Evolutionary conservation across 2,329 filamentous ascomycete genomes (phyloP).

Genomic region (Sporothrix globosa): DNA sequence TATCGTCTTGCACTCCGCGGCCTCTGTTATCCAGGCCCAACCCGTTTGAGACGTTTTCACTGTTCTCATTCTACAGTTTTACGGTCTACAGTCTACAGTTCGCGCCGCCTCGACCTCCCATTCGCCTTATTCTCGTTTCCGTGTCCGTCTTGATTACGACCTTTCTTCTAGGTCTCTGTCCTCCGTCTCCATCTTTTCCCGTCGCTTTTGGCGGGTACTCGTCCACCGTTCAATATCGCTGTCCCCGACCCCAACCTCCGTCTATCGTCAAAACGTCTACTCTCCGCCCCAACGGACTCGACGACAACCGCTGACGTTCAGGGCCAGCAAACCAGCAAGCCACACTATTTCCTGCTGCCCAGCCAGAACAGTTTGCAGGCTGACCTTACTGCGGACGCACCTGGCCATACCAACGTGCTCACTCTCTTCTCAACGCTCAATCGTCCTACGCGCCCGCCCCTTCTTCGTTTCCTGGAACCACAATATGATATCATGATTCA

Average conservation of each 20-base stretch:
- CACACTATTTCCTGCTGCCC: too few species aligned
- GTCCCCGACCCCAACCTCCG: constrained; percentile 12
- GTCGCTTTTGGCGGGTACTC: constrained; percentile 8
- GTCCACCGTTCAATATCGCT: neutral
- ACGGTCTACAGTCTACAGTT: neutral
- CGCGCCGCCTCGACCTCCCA: constrained; percentile 10
- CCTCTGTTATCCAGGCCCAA: constrained; percentile 16
- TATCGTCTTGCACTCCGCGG: constrained; percentile 10
- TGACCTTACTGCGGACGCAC: neutral
- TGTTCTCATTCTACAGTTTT: neutral
- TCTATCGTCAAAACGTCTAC: constrained; percentile 12
- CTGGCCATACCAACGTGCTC: neutral
- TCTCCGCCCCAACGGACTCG: neutral
- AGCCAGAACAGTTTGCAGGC: neutral
- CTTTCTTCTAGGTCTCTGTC: neutral
- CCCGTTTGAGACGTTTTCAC: constrained; percentile 13
- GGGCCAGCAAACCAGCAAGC: neutral
- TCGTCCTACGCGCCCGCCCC: neutral
- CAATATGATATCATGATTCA: constrained; percentile 35
- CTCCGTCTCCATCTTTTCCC: constrained; percentile 5
- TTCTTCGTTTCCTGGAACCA: constrained; percentile 15
- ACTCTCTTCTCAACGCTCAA: neutral
- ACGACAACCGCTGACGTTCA: neutral
- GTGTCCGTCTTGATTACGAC: neutral
- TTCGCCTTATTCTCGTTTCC: neutral